Evolutionary conservation across 2,329 filamentous ascomycete genomes (phyloP), one percentile per base, ranked within the genome.

Genomic region (Herpotrichia juniperi): DNA sequence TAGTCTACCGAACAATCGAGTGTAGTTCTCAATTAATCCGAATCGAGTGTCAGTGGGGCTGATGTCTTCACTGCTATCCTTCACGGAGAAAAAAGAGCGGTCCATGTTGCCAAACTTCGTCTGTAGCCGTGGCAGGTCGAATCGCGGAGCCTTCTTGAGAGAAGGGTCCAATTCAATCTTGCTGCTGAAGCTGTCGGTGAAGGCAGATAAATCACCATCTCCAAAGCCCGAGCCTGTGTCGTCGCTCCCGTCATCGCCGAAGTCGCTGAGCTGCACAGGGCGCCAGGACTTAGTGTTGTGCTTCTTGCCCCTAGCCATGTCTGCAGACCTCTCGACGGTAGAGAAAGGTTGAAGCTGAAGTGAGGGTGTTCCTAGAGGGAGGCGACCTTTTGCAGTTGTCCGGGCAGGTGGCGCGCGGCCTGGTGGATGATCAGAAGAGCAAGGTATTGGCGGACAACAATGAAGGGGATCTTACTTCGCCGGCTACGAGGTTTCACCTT

Each of bases 1-100:
- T 2, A 79, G 60, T 19, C 72, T 70, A 19, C 75, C 76, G 43
- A 79, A 80, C 12, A 78, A 61, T 24, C 71, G 57, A 37, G 64
- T 58, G 44, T 75, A 69, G 22, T 73, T 67, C 19, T 66, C 61
- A 7, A 53, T 28, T 1, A 48, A 30, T 26, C 19, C 43, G 24
- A 42, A 35, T 4, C 34, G 37, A 2, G 35, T 44, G 16, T 53
- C 45, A 10, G 48, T 48, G 4, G 52, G 56, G 45, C 50, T 58
- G 30, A 55, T 39, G 22, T 58, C 32, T 12, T 28, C 9, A 8
- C 17, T n/a, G 16, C 26, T 28, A n/a, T 42, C 12, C n/a, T 7
- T 37, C 25, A 10, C 11, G 19, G 17, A 26, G 17, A 12, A 16
- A 25, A n/a, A 30, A 11, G 19, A 12, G 34, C 17, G 9, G 34